Evolutionary conservation across 225 moss, liverwort and hornwort species (phyloP), one percentile per base, ranked within the genome.

Genomic region (Neckera pumila): DNA sequence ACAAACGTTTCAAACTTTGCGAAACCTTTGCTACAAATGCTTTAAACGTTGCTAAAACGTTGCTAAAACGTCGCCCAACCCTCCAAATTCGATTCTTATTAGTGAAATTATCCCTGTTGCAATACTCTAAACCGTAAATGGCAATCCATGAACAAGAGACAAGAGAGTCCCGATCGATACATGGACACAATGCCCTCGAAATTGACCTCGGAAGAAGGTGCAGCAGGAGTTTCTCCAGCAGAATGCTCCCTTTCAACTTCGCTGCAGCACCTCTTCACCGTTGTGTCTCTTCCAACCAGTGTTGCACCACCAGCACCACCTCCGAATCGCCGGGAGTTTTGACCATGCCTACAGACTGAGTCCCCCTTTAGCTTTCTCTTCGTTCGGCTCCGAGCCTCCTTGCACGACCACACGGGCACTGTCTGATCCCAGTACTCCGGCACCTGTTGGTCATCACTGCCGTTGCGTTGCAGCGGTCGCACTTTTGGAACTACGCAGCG

Each of bases 381-480:
- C 26, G 81, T 14, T 17, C 27, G 81, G 14, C 47, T 54, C 12
- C 45, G 45, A 15, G 47, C 33, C 56, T 84, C 80, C 56, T 84
- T 79, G 66, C 73, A 34, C 69, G 86, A n/a, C 93, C 91, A 92
- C 66, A 89, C 89, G 14, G 93, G 92, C 75, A 93, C 92, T 22
- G 88, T 89, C 72, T 93, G 93, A 84, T 93, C 93, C 89, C 90
- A 38, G 85, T 91, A 92, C 71, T 85, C 93, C 84, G 93, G 93
- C 86, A 93, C 93, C 60, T 84, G 86, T 67, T 93, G 93, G 20
- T 80, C 80, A 86, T 92, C 93, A 81, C 66, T 81, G 59, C 74
- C 45, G 69, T 89, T 79, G 28, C 40, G 15, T n/a, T 18, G 70
- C 63, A 73, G 81, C 80, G 54, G 71, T 58, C 60, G 84, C 83